Conservation (phyloP, 148 eudicot genomes). For the Nepenthes gracilis region DNA sequence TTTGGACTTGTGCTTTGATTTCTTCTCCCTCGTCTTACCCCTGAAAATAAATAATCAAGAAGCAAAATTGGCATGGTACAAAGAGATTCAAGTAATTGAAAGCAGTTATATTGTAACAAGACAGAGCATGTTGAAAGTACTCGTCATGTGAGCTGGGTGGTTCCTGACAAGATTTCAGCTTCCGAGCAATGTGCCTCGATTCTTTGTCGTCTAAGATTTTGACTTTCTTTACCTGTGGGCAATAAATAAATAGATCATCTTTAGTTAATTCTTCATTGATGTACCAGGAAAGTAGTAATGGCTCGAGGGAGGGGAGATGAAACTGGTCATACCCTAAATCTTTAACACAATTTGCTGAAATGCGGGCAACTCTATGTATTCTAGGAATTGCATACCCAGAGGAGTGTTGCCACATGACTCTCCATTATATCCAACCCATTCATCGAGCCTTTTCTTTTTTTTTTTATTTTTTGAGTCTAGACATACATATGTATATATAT, state of each 20-base stretch:
- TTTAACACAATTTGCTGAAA: too few species aligned
- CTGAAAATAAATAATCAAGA: slow-evolving; percentile 21
- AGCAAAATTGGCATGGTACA: slow-evolving; percentile 4
- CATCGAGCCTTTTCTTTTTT: too few species aligned
- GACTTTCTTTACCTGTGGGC: slow-evolving; percentile 41
- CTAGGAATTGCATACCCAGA: too few species aligned
- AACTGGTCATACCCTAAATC: too few species aligned
- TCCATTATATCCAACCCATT: too few species aligned
- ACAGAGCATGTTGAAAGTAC: slow-evolving; percentile 24
- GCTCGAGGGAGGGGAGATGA: too few species aligned
- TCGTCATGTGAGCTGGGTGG: slow-evolving; percentile 77
- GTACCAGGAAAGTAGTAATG: not conserved
- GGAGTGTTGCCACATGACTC: too few species aligned
- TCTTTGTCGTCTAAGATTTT: slow-evolving; percentile 45
- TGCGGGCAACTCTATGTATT: too few species aligned
- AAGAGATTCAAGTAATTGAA: not conserved
- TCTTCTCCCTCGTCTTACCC: slow-evolving; percentile 71
- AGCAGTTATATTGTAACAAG: not conserved
- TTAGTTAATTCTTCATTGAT: not conserved
- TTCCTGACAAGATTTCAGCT: slow-evolving; percentile 80
- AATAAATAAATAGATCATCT: not conserved
- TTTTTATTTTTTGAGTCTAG: too few species aligned
- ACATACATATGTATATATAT: too few species aligned
- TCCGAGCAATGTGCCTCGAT: slow-evolving; percentile 72
- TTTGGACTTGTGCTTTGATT: slow-evolving; percentile 74